Evolutionary conservation across 208 protist genomes (phyloP).

Genomic region (Trichomonas gallinae): DNA sequence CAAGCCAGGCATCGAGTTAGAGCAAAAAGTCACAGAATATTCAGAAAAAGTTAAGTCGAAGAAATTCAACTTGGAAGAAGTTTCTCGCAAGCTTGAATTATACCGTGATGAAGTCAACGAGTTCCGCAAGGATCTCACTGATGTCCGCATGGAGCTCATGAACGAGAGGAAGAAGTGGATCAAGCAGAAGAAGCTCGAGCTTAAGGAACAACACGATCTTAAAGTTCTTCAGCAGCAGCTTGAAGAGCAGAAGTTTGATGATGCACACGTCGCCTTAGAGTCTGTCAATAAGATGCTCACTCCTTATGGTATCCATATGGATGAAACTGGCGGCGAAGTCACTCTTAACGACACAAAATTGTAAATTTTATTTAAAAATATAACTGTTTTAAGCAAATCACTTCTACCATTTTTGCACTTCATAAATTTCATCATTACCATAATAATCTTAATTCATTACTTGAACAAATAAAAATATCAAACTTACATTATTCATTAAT

Average conservation of each 20-base stretch:
- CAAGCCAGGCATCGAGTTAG: not conserved
- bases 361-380: not conserved
- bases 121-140: not conserved
- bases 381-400: no score
- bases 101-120: not conserved
- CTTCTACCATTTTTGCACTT: no score
- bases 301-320: not conserved
- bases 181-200: not conserved
- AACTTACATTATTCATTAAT: no score
- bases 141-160: not conserved
- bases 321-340: not conserved
- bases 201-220: not conserved
- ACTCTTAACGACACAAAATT: not conserved
- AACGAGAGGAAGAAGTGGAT: not conserved
- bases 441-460: no score
- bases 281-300: not conserved
- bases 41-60: not conserved
- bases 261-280: not conserved
- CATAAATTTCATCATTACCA: no score
- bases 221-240: not conserved
- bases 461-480: no score
- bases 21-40: not conserved
- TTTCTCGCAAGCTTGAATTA: not conserved
- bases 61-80: not conserved
- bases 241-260: not conserved